These are phyloP conservation scores for Mucor velutinosus DNA, from an alignment of 371 early-diverging fungal species.

Conservation along the genomic window DNA sequence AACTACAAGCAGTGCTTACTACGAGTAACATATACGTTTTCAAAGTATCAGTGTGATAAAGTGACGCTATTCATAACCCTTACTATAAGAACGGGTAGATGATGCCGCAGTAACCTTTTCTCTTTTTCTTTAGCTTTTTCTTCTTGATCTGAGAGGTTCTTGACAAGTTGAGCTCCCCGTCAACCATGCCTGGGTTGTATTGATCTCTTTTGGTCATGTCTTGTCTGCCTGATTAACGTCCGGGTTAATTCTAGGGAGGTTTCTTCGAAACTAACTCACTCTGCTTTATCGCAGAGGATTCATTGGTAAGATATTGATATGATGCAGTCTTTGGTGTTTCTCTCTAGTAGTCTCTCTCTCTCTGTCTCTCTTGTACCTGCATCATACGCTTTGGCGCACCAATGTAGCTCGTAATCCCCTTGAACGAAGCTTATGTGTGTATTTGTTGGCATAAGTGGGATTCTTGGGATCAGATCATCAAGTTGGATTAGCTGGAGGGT, in stretches of 20 bases:
- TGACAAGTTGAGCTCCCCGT: neutral
- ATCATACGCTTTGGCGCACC: neutral
- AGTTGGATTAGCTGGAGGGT: neutral
- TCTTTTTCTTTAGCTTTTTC: neutral
- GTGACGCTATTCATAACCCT: too few relatives aligned
- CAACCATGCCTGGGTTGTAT: neutral
- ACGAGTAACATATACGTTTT: too few relatives aligned
- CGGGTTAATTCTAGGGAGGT: neutral
- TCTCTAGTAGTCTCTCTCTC: neutral
- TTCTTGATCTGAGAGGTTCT: neutral
- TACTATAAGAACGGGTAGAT: too few relatives aligned
- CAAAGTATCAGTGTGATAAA: too few relatives aligned
- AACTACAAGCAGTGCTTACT: too few relatives aligned
- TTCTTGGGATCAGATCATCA: neutral
- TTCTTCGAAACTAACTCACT: neutral
- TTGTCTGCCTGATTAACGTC: neutral
- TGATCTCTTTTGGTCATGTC: neutral
- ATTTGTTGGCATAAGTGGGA: neutral
- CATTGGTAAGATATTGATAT: neutral
- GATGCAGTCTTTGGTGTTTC: neutral
- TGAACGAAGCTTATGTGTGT: neutral
- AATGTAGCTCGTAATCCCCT: neutral
- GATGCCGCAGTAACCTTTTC: too few relatives aligned
- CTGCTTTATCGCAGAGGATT: neutral
- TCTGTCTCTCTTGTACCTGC: neutral